Evolutionary conservation across 2,329 filamentous ascomycete species (phyloP).

Genomic region (Pseudocercospora ulei): DNA sequence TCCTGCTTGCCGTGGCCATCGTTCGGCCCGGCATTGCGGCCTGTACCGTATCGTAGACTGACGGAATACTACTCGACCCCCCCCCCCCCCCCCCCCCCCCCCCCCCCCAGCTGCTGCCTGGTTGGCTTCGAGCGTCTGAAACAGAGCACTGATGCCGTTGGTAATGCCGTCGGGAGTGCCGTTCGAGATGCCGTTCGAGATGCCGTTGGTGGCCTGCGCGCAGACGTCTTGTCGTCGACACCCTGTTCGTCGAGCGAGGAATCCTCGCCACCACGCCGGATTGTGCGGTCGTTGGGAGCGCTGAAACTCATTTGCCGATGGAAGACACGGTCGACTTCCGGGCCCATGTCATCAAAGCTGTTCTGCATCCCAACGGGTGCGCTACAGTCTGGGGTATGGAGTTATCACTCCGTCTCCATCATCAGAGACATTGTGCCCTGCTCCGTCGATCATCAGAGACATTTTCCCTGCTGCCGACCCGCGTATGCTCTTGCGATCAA

Average conservation of each 20-base stretch:
- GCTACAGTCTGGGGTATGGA: too few species aligned
- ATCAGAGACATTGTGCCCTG: too few species aligned
- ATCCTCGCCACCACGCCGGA: slow-evolving; percentile 17
- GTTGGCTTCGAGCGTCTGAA: slow-evolving; percentile 62
- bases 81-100: too few species aligned
- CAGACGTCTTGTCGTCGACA: slow-evolving; percentile 15
- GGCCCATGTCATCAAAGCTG: slow-evolving; percentile 38
- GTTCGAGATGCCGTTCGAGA: not conserved
- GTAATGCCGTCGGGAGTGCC: slow-evolving; percentile 5
- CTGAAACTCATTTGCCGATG: slow-evolving; percentile 84
- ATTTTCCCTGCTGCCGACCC: too few species aligned
- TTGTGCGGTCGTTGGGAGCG: slow-evolving; percentile 45
- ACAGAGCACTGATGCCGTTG: slow-evolving; percentile 55
- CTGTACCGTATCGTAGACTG: too few species aligned
- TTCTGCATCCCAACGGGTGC: too few species aligned
- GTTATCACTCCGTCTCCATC: too few species aligned
- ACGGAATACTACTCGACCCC: slow-evolving; percentile 80
- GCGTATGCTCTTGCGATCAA: too few species aligned
- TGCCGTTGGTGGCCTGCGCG: too few species aligned
- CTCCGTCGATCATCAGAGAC: too few species aligned
- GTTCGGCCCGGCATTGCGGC: too few species aligned
- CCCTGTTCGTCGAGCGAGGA: slow-evolving; percentile 14
- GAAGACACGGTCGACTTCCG: slow-evolving; percentile 61
- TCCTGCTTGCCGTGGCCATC: slow-evolving; percentile 32
- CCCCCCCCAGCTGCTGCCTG: slow-evolving; percentile 58